Percentiles rank a stretch among this genome's conserved stretches.
Evolutionary conservation across 805 yeast genomes (phyloP).

Genomic region (Naumovozyma castellii): DNA sequence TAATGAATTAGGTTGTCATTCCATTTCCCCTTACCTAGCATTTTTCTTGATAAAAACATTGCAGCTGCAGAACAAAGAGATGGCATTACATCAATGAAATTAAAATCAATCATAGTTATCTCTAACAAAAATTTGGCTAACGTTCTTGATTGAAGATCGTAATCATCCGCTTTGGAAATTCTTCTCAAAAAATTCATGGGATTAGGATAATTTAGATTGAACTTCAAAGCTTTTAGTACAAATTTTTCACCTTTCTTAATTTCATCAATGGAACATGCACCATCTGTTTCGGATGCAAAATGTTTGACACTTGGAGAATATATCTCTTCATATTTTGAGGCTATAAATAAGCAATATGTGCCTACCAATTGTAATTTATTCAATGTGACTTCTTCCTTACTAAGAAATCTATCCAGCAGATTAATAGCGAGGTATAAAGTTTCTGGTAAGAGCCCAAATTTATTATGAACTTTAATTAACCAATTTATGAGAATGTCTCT

Average conservation of each 20-base stretch:
- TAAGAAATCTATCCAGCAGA: slow-evolving; percentile 75
- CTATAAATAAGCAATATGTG: slow-evolving; percentile 72
- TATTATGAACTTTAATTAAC: slow-evolving; percentile 77
- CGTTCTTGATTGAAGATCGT: slow-evolving; percentile 78
- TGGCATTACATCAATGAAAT: slow-evolving; percentile 69
- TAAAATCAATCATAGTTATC: slow-evolving; percentile 67
- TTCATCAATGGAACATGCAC: slow-evolving; percentile 67
- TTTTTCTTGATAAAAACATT: slow-evolving; percentile 74
- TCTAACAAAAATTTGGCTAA: slow-evolving; percentile 79
- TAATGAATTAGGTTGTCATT: slow-evolving; percentile 80
- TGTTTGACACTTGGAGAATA: slow-evolving; percentile 77
- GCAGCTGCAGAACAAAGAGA: slow-evolving; percentile 83
- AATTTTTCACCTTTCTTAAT: slow-evolving; percentile 73
- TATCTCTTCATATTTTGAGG: slow-evolving; percentile 87
- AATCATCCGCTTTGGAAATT: slow-evolving; percentile 85
- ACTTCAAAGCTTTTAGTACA: slow-evolving; percentile 59
- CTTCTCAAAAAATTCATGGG: slow-evolving; percentile 87
- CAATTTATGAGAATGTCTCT: slow-evolving; percentile 81
- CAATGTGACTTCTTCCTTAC: slow-evolving; percentile 60
- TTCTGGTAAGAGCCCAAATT: slow-evolving; percentile 75
- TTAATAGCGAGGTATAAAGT: slow-evolving; percentile 74
- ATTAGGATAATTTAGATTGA: slow-evolving; percentile 73
- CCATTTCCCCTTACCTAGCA: slow-evolving; percentile 69
- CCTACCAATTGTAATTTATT: slow-evolving; percentile 77
- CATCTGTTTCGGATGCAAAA: slow-evolving; percentile 75